Percentiles rank a stretch among this genome's conserved stretches.
phyloP scores from a whole-genome alignment of 108 stramenopile genomes.

The Nitzschia sp. region DNA sequence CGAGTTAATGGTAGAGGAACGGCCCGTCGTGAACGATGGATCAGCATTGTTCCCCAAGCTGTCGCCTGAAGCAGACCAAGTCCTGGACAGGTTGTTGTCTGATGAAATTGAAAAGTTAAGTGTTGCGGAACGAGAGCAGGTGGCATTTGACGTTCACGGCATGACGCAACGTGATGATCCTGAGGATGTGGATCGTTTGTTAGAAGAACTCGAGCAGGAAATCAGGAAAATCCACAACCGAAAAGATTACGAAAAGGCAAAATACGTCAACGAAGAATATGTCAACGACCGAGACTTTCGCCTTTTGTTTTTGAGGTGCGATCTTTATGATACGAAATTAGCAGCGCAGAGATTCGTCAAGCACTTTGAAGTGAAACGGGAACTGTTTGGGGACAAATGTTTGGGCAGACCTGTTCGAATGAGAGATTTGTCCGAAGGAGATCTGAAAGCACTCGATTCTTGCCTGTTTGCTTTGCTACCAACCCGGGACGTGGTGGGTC shows the following conservation, averaged over 20 bases:
- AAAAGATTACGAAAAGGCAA: constrained; percentile 21
- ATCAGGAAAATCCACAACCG: constrained; percentile 4
- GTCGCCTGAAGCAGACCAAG: background rate
- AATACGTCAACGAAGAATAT: constrained; percentile 24
- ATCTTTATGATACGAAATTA: constrained; percentile 25
- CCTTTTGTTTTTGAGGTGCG: constrained; percentile 35
- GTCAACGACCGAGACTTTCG: constrained; percentile 28
- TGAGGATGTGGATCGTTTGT: background rate
- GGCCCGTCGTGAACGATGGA: background rate
- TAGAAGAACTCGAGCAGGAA: constrained; percentile 12
- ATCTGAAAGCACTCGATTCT: background rate
- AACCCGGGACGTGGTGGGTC: background rate
- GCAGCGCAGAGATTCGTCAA: constrained; percentile 4
- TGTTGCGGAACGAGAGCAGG: background rate
- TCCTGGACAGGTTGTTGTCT: background rate
- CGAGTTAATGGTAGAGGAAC: background rate
- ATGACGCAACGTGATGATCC: constrained; percentile 1
- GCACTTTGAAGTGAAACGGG: constrained; percentile 22
- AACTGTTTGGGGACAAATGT: constrained; percentile 25
- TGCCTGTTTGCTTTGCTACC: background rate
- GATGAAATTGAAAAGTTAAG: constrained; percentile 11
- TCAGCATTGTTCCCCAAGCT: too few species aligned
- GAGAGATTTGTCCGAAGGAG: background rate
- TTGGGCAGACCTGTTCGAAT: constrained; percentile 15
- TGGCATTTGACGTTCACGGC: constrained; percentile 27